Conservation (phyloP, 106 monocot genomes). For the Narthecium ossifragum region DNA sequence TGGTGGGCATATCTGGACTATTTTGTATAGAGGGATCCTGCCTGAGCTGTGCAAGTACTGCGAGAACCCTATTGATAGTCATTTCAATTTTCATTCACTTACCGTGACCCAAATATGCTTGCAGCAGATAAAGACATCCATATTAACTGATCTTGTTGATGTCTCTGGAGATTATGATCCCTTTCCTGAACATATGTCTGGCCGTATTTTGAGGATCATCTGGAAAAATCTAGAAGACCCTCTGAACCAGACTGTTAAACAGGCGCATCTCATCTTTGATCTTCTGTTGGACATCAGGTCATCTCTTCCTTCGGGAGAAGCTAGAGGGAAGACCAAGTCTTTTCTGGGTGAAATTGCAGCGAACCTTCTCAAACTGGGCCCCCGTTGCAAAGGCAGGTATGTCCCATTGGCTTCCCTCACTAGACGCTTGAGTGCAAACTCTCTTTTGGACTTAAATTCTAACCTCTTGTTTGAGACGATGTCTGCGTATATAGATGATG, state of each 20-base stretch:
- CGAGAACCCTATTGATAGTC: slow-evolving; percentile 86
- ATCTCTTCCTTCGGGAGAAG: slow-evolving; percentile 34
- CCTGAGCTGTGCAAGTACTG: slow-evolving; percentile 87
- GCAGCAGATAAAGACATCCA: slow-evolving; percentile 92
- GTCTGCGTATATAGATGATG: slow-evolving; percentile 83
- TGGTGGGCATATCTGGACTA: slow-evolving; percentile 42
- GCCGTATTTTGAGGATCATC: slow-evolving; percentile 61
- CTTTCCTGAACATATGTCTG: slow-evolving; percentile 47
- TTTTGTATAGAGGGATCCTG: slow-evolving; percentile 76
- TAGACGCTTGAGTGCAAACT: slow-evolving; percentile 68
- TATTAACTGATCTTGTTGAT: slow-evolving; percentile 30
- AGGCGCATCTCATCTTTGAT: slow-evolving; percentile 96
- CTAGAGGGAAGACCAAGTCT: slow-evolving; percentile 14
- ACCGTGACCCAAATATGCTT: slow-evolving; percentile 94
- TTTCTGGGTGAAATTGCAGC: slow-evolving; percentile 41
- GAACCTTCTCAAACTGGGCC: slow-evolving; percentile 58
- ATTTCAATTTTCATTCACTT: slow-evolving; percentile 99
- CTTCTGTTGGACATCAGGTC: slow-evolving; percentile 76
- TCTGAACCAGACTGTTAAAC: slow-evolving; percentile 90
- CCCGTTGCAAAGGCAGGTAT: slow-evolving; percentile 91
- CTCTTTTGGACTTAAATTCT: slow-evolving; percentile 55
- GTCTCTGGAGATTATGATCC: slow-evolving; percentile 51
- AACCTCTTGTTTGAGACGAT: slow-evolving; percentile 60
- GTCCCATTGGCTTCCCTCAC: slow-evolving; percentile 84
- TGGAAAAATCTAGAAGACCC: slow-evolving; percentile 99